These are phyloP conservation scores for Amanita phalloides DNA, from an alignment of 768 basidiomycete species.

Conservation along the genomic window DNA sequence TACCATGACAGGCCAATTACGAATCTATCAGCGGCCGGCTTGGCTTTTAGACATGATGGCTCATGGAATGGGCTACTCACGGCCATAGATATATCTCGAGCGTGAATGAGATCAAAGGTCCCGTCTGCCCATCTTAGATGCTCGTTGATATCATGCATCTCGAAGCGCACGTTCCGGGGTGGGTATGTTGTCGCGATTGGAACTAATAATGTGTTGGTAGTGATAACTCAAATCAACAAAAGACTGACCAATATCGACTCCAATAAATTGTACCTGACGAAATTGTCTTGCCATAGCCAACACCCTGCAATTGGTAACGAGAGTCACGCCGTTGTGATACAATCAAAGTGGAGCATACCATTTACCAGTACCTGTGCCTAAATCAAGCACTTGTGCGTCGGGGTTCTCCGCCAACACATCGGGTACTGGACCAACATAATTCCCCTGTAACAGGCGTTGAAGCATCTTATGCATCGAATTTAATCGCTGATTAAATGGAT, in stretches of 20 bases:
- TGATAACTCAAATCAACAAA: conserved; percentile 7
- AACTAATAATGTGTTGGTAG: conserved; percentile 28
- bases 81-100: conserved; percentile 46
- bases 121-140: conserved; percentile 37
- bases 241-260: conserved; percentile 64
- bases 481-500: conserved; percentile 31
- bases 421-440: conserved; percentile 51
- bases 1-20: conserved; percentile 41
- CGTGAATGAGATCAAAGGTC: conserved; percentile 61
- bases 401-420: conserved; percentile 33
- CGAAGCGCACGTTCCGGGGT: conserved; percentile 49
- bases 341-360: conserved; percentile 38
- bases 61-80: conserved; percentile 26
- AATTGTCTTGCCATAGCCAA: conserved; percentile 65
- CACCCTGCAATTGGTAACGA: conserved; percentile 33
- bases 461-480: conserved; percentile 39
- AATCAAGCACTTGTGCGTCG: conserved; percentile 46
- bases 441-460: conserved; percentile 37
- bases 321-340: conserved; percentile 11
- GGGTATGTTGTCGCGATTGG: conserved; percentile 64
- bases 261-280: conserved; percentile 54
- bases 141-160: conserved; percentile 52
- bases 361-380: conserved; percentile 67
- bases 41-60: background rate
- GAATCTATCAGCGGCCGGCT: conserved; percentile 28